Evolutionary conservation across 345 rosid genomes (phyloP).

Genomic region (Eucalyptus melliodora): DNA sequence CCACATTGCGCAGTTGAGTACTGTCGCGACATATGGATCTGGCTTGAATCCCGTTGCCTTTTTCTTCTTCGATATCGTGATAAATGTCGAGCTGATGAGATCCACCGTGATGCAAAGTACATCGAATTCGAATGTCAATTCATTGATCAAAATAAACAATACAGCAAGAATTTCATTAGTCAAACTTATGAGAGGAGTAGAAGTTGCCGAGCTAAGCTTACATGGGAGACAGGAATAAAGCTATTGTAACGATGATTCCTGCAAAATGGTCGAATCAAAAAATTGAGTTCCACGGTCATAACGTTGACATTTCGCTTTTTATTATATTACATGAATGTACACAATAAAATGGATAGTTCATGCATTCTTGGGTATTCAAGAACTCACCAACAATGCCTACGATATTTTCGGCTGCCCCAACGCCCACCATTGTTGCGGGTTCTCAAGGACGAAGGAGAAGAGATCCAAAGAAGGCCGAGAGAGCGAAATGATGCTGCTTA

Average conservation of each 20-base stretch:
- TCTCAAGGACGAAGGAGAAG: neutral
- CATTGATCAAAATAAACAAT: neutral
- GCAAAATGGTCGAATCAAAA: neutral
- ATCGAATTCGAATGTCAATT: neutral
- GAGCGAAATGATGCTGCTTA: neutral
- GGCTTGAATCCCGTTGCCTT: slow-evolving; percentile 41
- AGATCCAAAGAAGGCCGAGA: neutral
- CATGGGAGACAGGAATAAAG: slow-evolving; percentile 62
- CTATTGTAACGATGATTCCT: slow-evolving; percentile 53
- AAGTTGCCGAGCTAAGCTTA: slow-evolving; percentile 7
- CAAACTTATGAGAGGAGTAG: neutral
- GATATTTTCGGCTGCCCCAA: slow-evolving; percentile 12
- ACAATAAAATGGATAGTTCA: neutral
- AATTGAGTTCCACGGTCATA: neutral
- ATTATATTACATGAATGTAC: neutral
- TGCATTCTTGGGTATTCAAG: neutral
- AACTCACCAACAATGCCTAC: slow-evolving; percentile 48
- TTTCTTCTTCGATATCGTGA: slow-evolving; percentile 32
- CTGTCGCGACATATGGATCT: slow-evolving; percentile 57
- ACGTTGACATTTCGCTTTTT: neutral
- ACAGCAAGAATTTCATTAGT: neutral
- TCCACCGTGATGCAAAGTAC: neutral
- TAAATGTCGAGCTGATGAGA: slow-evolving; percentile 46
- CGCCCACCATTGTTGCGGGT: slow-evolving; percentile 3
- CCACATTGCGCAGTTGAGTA: slow-evolving; percentile 76